Evolutionary conservation across 2,329 filamentous ascomycete genomes (phyloP), one percentile per base, ranked within the genome.

Genomic region (Tolypocladium ophioglossoides): DNA sequence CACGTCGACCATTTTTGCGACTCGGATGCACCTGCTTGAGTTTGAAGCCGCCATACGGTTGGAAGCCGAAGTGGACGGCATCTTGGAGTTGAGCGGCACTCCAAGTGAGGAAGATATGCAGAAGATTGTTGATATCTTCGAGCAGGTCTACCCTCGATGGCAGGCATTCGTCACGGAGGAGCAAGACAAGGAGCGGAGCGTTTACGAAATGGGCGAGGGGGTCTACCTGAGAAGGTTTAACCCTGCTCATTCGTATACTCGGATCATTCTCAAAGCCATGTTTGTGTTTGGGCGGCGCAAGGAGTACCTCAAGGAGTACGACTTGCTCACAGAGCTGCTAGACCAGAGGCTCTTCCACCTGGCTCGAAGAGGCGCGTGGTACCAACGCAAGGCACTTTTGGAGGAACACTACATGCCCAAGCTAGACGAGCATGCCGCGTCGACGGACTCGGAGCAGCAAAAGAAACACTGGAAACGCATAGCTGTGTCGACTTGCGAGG

Each of bases 401-500:
- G 94, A 99, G 72, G 94, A 99, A 67, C 91, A 95, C 66, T 97
- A 99, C 68, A 91, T 97, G 88, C 79, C 84, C 64, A 74, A 78
- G 5, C 66, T 87, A 7, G 77, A 74, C 34, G 73, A 78, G 0
- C 68, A 68, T 2, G 68, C 70, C 0, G 61, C 62, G 2, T 70
- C 68, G 6, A 55, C 63, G 4, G 67, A 75, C 37, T 46, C 64
- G 4, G 77, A 78, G 32, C 64, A 72, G 52, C 86, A 87, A 64
- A 94, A 89, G 71, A 92, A 86, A 62, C 78, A 88, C 60, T 99
- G 91, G 91, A 90, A 85, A 65, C 78, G 80, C 10, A 78, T 84
- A 22, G 89, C 94, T 0, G 75, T 89, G 4, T 72, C 75, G 9
- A 99, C 94, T 0, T 97, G 94, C 64, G 91, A 96, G 68, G 75